Conservation (phyloP, 1,139 yeast genomes). For the Cylindricascospora bacillispora region DNA sequence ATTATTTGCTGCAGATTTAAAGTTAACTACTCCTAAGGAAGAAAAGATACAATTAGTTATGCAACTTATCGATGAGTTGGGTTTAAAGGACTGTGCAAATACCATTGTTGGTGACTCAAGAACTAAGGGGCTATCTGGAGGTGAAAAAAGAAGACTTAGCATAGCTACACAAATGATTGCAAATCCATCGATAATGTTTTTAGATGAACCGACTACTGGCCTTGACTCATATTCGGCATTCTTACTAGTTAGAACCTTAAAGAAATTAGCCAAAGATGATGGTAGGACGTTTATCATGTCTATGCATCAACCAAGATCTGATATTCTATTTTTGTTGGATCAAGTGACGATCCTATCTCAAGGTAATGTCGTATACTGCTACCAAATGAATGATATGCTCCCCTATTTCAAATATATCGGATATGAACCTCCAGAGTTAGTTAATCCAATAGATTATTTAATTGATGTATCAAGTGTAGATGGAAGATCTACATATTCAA, state of each 20-base stretch:
- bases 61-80: constrained; percentile 46
- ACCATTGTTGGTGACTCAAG: constrained; percentile 39
- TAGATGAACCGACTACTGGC: constrained; percentile 89
- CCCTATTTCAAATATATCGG: constrained; percentile 43
- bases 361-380: constrained; percentile 51
- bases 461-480: constrained; percentile 66
- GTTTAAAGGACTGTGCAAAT: constrained; percentile 47
- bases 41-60: constrained; percentile 41
- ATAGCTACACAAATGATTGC: constrained; percentile 68
- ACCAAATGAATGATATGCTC: constrained; percentile 34
- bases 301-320: constrained; percentile 78
- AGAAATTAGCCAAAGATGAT: constrained; percentile 39
- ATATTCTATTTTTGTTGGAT: constrained; percentile 58
- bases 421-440: constrained; percentile 32
- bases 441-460: constrained; percentile 52
- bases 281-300: constrained; percentile 67
- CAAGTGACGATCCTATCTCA: constrained; percentile 55
- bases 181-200: constrained; percentile 61
- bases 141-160: constrained; percentile 69
- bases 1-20: constrained; percentile 54
- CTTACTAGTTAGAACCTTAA: constrained; percentile 49
- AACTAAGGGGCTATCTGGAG: constrained; percentile 55
- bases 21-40: constrained; percentile 34
- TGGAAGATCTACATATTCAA: constrained; percentile 32
- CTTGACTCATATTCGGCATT: constrained; percentile 69